A percentile compares a stretch with the other conserved stretches of the same genome.
These are phyloP conservation scores for Globisporangium heterothallicum DNA, from an alignment of 352 stramenopile species.

Conservation along the genomic window DNA sequence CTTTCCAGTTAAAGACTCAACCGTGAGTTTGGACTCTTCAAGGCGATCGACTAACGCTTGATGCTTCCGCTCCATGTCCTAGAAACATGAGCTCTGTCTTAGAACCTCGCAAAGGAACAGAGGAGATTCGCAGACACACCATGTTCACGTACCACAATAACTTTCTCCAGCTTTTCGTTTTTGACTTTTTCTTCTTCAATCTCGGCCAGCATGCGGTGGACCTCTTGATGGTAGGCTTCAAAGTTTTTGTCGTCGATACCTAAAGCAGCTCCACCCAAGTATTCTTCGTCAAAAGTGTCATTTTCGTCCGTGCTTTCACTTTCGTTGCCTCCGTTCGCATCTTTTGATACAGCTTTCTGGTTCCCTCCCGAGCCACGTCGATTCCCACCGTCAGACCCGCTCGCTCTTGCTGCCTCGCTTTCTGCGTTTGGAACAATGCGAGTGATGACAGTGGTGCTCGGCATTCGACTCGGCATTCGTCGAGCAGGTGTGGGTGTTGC, in stretches of 20 bases:
- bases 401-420: constrained; percentile 8
- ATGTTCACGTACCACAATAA: constrained; percentile 35
- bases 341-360: neutral
- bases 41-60: constrained; percentile 47
- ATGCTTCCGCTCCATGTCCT: constrained; percentile 74
- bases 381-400: neutral
- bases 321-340: neutral
- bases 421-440: constrained; percentile 20
- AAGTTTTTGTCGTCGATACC: constrained; percentile 66
- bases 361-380: neutral
- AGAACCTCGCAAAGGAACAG: no score
- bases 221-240: constrained; percentile 62
- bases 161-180: constrained; percentile 60
- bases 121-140: neutral
- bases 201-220: constrained; percentile 55
- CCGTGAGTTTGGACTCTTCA: constrained; percentile 63
- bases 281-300: constrained; percentile 12
- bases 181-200: constrained; percentile 58
- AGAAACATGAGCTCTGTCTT: neutral
- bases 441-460: constrained; percentile 60
- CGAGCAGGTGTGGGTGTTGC: constrained; percentile 24
- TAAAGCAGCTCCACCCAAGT: neutral
- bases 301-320: neutral
- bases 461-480: constrained; percentile 54
- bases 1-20: constrained; percentile 64